Evolutionary conservation across 495 filamentous ascomycete species (phyloP).

Genomic region (Talaromyces borbonicus): DNA sequence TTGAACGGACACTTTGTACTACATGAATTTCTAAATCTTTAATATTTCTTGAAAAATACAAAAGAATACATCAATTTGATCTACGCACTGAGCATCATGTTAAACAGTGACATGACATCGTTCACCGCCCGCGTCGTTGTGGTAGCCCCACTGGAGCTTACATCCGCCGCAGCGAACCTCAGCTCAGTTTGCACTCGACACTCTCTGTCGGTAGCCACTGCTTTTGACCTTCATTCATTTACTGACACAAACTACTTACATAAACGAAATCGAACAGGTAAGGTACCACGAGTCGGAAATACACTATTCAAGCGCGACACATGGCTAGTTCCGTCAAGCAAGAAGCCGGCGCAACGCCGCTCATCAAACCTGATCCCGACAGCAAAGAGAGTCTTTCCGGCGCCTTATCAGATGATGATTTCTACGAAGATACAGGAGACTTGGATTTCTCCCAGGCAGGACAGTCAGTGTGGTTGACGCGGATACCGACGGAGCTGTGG

Average conservation of each 20-base stretch:
- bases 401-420: constrained; percentile 59
- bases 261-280: no score
- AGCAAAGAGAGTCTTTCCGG: constrained; percentile 44
- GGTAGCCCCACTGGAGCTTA: constrained; percentile 3
- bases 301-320: constrained; percentile 3
- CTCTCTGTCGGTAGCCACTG: not conserved
- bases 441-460: constrained; percentile 58
- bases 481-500: constrained; percentile 71
- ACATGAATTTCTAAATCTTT: no score
- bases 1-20: no score
- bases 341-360: constrained; percentile 27
- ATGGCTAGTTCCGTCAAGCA: constrained; percentile 31
- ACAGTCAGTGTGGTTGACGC: constrained; percentile 58
- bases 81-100: no score
- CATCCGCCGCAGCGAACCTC: not conserved
- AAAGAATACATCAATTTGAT: no score
- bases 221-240: constrained; percentile 1
- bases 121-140: constrained; percentile 2
- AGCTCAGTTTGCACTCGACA: not conserved
- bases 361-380: constrained; percentile 63
- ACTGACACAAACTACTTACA: no score
- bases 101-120: not conserved
- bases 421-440: constrained; percentile 84
- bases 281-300: no score
- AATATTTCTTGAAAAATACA: not conserved